Conservation (phyloP, 2,329 filamentous ascomycete genomes). For the Chalaropsis ovoidea region DNA sequence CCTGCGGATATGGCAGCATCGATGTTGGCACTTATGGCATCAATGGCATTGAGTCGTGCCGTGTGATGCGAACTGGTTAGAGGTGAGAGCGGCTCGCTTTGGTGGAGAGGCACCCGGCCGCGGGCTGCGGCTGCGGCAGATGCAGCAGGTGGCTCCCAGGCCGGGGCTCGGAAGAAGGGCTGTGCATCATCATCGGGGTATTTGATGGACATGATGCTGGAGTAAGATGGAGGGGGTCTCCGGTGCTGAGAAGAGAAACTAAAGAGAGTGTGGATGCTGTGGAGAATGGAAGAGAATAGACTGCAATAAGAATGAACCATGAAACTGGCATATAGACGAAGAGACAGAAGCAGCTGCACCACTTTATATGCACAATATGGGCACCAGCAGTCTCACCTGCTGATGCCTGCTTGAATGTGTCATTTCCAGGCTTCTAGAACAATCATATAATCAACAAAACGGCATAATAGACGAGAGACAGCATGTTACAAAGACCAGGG, state of each 20-base stretch:
- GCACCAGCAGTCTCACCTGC: not conserved
- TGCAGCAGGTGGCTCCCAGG: slow-evolving; percentile 1
- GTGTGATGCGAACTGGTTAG: slow-evolving; percentile 17
- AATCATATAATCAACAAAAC: not conserved
- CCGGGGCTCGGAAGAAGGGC: slow-evolving; percentile 12
- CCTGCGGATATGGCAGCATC: not conserved
- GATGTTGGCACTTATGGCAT: not conserved
- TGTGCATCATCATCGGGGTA: not conserved
- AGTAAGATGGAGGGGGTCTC: not conserved
- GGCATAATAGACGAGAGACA: not conserved
- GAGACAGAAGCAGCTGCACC: not conserved
- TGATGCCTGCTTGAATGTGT: not conserved
- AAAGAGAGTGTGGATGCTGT: too few relatives aligned
- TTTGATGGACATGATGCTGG: not conserved
- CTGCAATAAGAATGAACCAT: not conserved
- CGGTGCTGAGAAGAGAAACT: too few relatives aligned
- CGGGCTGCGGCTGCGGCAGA: not conserved
- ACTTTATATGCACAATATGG: slow-evolving; percentile 1
- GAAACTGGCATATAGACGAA: not conserved
- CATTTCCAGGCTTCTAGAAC: slow-evolving; percentile 9
- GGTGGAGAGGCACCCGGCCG: not conserved
- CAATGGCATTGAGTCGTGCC: not conserved
- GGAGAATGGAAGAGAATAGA: not conserved
- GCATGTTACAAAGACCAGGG: not conserved
- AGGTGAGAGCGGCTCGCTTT: slow-evolving; percentile 22